Conservation (phyloP, 1,284 basidiomycete genomes). For the Fomitopsis betulina region DNA sequence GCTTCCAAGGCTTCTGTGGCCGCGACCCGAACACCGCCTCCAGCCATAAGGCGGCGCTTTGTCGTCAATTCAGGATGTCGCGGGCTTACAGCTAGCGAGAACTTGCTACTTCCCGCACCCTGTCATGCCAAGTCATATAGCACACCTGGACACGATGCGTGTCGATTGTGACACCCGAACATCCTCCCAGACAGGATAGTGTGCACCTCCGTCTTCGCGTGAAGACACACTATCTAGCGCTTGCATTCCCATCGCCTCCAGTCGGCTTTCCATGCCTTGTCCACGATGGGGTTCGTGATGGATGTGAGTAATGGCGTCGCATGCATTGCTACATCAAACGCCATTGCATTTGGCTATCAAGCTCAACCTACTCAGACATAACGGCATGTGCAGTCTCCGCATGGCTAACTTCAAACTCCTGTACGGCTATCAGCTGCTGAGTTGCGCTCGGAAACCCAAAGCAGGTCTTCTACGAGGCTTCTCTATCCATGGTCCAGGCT, state of each 20-base stretch:
- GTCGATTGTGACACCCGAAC: neutral
- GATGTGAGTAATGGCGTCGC: conserved; percentile 2
- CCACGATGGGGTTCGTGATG: conserved; percentile 7
- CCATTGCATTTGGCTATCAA: neutral
- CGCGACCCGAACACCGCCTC: neutral
- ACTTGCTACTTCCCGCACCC: neutral
- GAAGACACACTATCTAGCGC: conserved; percentile 2
- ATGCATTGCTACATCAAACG: conserved; percentile 1
- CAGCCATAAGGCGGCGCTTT: neutral
- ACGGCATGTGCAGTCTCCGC: neutral
- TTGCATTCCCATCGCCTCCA: conserved; percentile 4
- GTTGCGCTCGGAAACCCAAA: neutral
- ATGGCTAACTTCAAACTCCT: neutral
- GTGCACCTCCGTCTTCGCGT: neutral
- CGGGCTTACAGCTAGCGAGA: neutral
- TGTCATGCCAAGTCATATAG: neutral
- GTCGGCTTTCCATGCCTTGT: neutral
- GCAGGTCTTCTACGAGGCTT: neutral
- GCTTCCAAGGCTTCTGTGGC: neutral
- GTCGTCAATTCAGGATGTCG: neutral
- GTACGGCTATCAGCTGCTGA: neutral
- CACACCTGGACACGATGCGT: neutral
- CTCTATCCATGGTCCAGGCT: neutral
- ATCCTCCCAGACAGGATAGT: conserved; percentile 3
- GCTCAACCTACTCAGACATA: neutral